Percentiles rank a stretch among this genome's conserved stretches.
These are phyloP conservation scores for Colletotrichum shisoi DNA, from an alignment of 2,329 filamentous ascomycete genomes.

Conservation along the genomic window DNA sequence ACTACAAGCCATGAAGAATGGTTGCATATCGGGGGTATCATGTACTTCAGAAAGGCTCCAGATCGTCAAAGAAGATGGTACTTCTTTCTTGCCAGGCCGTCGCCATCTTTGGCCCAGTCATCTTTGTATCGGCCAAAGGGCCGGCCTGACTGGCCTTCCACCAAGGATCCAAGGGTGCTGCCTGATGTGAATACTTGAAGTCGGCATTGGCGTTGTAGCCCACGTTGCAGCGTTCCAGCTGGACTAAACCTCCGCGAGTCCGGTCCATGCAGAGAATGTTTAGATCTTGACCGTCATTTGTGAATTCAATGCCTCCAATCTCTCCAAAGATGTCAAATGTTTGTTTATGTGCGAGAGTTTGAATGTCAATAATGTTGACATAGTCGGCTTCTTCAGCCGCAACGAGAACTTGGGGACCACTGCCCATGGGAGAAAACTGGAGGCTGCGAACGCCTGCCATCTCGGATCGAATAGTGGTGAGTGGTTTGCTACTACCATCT, in stretches of 20 bases:
- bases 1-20: neutral
- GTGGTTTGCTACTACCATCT: slow-evolving; percentile 56
- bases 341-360: slow-evolving; percentile 71
- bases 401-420: slow-evolving; percentile 71
- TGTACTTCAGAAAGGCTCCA: slow-evolving; percentile 42
- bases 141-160: slow-evolving; percentile 14
- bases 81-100: slow-evolving; percentile 15
- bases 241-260: slow-evolving; percentile 71
- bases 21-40: slow-evolving; percentile 34
- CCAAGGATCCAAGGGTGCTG: slow-evolving; percentile 18
- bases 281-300: slow-evolving; percentile 72
- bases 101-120: neutral
- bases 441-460: slow-evolving; percentile 75
- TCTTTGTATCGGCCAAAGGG: neutral
- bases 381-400: slow-evolving; percentile 80
- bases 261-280: slow-evolving; percentile 72
- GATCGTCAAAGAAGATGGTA: slow-evolving; percentile 36
- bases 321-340: slow-evolving; percentile 78
- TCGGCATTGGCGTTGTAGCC: slow-evolving; percentile 39
- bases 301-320: slow-evolving; percentile 72
- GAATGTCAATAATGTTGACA: slow-evolving; percentile 74
- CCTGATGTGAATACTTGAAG: slow-evolving; percentile 14
- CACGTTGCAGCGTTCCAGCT: slow-evolving; percentile 62
- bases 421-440: slow-evolving; percentile 75
- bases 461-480: slow-evolving; percentile 67